Evolutionary conservation across 805 yeast species (phyloP).

Genomic region (Lachancea sp.): DNA sequence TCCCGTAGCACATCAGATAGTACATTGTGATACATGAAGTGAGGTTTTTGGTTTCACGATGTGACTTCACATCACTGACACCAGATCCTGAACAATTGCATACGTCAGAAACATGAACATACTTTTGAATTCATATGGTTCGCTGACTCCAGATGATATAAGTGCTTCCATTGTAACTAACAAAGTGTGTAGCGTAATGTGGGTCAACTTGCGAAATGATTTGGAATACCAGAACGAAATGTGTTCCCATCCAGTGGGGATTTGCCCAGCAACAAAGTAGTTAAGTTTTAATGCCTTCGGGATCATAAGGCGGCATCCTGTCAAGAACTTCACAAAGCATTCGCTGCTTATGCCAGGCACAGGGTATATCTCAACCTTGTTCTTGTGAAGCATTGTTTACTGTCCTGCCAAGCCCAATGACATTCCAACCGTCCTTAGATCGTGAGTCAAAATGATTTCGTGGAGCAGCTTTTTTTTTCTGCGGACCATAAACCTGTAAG

Average conservation of each 20-base stretch:
- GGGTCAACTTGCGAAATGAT: slow-evolving; percentile 81
- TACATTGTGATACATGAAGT: slow-evolving; percentile 70
- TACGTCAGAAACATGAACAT: slow-evolving; percentile 84
- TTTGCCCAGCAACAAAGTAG: slow-evolving; percentile 42
- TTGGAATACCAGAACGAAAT: slow-evolving; percentile 70
- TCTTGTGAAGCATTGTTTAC: slow-evolving; percentile 76
- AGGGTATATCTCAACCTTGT: slow-evolving; percentile 66
- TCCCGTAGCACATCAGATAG: slow-evolving; percentile 87
- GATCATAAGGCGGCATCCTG: slow-evolving; percentile 70
- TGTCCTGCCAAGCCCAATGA: slow-evolving; percentile 77
- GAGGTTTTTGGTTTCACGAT: slow-evolving; percentile 77
- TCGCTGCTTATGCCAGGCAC: slow-evolving; percentile 61
- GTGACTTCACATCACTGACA: slow-evolving; percentile 86
- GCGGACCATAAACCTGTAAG: slow-evolving; percentile 73
- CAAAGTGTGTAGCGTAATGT: slow-evolving; percentile 66
- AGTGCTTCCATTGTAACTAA: slow-evolving; percentile 83
- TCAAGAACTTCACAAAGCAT: slow-evolving; percentile 67
- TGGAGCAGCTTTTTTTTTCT: slow-evolving; percentile 71
- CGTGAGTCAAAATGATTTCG: slow-evolving; percentile 81
- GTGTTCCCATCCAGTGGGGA: slow-evolving; percentile 89
- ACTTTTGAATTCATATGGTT: slow-evolving; percentile 89
- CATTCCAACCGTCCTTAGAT: slow-evolving; percentile 75
- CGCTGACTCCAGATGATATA: slow-evolving; percentile 75
- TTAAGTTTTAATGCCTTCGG: slow-evolving; percentile 48
- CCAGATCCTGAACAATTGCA: slow-evolving; percentile 93